phyloP scores from a whole-genome alignment of 768 basidiomycete genomes.

The Candolleomyces aberdarensis region DNA sequence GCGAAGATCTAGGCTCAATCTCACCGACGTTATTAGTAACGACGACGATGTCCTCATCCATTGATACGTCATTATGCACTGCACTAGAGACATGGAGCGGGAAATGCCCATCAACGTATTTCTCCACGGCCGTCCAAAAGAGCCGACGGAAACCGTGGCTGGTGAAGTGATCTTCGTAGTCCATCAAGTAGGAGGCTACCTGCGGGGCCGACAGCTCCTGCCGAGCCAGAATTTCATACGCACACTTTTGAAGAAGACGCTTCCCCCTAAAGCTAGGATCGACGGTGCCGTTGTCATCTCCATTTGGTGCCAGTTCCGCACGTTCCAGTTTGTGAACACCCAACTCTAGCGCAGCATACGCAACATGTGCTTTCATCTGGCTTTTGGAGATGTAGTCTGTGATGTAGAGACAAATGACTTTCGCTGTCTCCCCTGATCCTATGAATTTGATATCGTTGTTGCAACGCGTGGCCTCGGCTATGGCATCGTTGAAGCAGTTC shows the following conservation, averaged over 20 bases:
- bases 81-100: too few relatives aligned
- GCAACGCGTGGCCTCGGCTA: background rate
- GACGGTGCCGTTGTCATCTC: background rate
- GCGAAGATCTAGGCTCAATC: background rate
- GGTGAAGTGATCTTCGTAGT: background rate
- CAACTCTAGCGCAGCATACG: background rate
- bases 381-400: background rate
- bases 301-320: too few relatives aligned
- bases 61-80: too few relatives aligned
- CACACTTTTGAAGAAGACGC: background rate
- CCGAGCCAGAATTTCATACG: background rate
- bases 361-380: background rate
- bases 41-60: background rate
- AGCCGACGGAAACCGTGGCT: background rate
- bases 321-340: background rate
- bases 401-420: background rate
- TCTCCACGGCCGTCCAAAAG: background rate
- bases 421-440: background rate
- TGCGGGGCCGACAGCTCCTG: background rate
- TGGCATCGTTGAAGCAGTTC: background rate
- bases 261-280: background rate
- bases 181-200: background rate
- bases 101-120: background rate
- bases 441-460: background rate
- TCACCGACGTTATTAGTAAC: background rate